phyloP scores from a whole-genome alignment of 169 alveolate species.

The Cyclospora cayetanensis region DNA sequence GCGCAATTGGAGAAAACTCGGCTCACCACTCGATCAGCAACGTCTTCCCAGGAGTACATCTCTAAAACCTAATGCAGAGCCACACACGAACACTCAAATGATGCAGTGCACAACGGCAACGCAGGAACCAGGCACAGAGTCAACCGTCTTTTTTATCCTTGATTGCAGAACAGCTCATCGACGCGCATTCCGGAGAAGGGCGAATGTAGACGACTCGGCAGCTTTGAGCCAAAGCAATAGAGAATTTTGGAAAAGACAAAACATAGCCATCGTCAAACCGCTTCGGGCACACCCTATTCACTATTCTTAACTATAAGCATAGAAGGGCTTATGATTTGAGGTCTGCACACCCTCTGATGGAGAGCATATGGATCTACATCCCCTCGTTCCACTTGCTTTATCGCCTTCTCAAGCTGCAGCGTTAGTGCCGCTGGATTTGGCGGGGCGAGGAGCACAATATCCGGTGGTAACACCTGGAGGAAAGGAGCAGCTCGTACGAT shows the following conservation, averaged over 20 bases:
- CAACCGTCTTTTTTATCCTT: too few relatives aligned
- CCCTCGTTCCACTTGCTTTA: neutral
- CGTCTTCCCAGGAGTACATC: conserved; percentile 57
- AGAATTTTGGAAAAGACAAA: neutral
- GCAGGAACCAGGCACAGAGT: too few relatives aligned
- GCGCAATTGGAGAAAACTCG: neutral
- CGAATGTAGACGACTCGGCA: neutral
- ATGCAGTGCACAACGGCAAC: neutral
- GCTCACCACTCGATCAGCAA: conserved; percentile 54
- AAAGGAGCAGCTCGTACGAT: neutral
- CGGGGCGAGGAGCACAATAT: conserved; percentile 38
- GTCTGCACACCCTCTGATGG: conserved; percentile 9
- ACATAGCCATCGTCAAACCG: neutral
- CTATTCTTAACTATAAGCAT: neutral
- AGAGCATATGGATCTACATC: conserved; percentile 3
- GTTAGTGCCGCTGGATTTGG: conserved; percentile 5
- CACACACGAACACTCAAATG: too few relatives aligned
- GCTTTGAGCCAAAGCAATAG: neutral
- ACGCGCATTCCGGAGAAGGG: too few relatives aligned
- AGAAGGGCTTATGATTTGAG: neutral
- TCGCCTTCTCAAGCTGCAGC: conserved; percentile 25
- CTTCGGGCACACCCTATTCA: neutral
- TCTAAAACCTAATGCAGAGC: conserved; percentile 7
- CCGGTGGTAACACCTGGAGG: conserved; percentile 55
- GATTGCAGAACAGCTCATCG: too few relatives aligned